Evolutionary conservation across 148 eudicot species (phyloP), one percentile per base, ranked within the genome.

Genomic region (Tetragonia tetragonoides): DNA sequence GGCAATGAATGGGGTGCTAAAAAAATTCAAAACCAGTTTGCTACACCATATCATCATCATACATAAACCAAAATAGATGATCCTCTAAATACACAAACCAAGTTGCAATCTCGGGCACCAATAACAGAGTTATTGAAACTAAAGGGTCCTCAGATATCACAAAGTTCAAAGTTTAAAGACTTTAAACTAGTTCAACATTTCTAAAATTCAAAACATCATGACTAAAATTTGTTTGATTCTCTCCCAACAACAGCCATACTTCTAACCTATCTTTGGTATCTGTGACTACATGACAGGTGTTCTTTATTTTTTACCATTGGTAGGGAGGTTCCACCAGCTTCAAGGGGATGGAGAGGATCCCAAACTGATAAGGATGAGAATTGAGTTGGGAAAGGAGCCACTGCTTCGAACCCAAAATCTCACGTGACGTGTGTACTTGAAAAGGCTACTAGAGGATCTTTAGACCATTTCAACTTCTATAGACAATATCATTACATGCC

Each of bases 221-320:
- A 72, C 64, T 81, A 46, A 37, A 62, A 51, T 49, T 10, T 9
- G 15, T 56, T 64, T 37, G 20, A 54, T 53, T 42, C 54, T 63
- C 71, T 23, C 56, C 72, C 75, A 64, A 71, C 59, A 64, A 77
- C 17, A 77, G 69, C 68, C 77, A 81, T 66, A 77, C 44, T 57
- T 74, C 37, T n/a, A n/a, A n/a, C n/a, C 18, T 70, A 62, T 40
- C 70, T 64, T 61, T 77, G 54, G 12, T 24, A 34, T 68, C 40
- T 10, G 38, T 15, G 21, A 54, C 71, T n/a, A n/a, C n/a, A n/a
- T n/a, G n/a, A n/a, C n/a, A n/a, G n/a, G n/a, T n/a, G n/a, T n/a
- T n/a, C n/a, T n/a, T n/a, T n/a, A n/a, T n/a, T n/a, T n/a, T n/a
- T n/a, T n/a, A n/a, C n/a, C n/a, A n/a, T n/a, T n/a, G n/a, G n/a